Evolutionary conservation across 1,284 basidiomycete species (phyloP), one percentile per base, ranked within the genome.

Genomic region (Sparassis latifolia): DNA sequence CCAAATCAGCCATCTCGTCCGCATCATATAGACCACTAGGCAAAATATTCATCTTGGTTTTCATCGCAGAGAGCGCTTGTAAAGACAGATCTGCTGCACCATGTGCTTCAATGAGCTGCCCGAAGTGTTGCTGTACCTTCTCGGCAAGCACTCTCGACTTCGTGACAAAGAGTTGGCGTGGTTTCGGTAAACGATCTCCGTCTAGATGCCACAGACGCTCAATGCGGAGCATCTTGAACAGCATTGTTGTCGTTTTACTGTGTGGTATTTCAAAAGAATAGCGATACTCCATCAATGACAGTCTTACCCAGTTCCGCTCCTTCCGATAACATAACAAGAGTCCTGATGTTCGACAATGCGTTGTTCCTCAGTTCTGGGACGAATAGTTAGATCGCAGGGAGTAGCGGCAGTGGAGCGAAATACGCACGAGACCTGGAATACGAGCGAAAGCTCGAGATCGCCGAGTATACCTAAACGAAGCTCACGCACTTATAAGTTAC

Each of bases 201-300:
- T 63, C 62, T 31, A 68, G 53, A 40, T 75, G 66, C 65, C 74
- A 80, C 1, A 72, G 68, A 7, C 75, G 69, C 56, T 87, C 80
- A 5, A 86, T 76, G 3, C 78, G 75, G 3, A 87, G 67, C 76
- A 87, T 87, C 66, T 85, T 86, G 70, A 82, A 84, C 0, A 86
- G 66, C 76, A 87, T 84, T 0, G 83, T 85, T 0, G 84, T 86
- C 0, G 84, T 89, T 75, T 89, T 87, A 3, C 84, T 86, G 56
- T 37, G 12, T 6, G 20, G 12, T 29, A n/a, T 43, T n/a, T 50
- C 49, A 55, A 45, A 37, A 27, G n/a, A 20, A 20, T 20, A 30
- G 10, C 29, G 33, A 37, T 29, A 1, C 12, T 42, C 33, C 6
- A 6, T 2, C 35, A 37, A 5, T 31, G 32, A 6, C 47, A 41